Conservation (phyloP, 2,329 filamentous ascomycete species). For the Colletotrichum somersetense region DNA sequence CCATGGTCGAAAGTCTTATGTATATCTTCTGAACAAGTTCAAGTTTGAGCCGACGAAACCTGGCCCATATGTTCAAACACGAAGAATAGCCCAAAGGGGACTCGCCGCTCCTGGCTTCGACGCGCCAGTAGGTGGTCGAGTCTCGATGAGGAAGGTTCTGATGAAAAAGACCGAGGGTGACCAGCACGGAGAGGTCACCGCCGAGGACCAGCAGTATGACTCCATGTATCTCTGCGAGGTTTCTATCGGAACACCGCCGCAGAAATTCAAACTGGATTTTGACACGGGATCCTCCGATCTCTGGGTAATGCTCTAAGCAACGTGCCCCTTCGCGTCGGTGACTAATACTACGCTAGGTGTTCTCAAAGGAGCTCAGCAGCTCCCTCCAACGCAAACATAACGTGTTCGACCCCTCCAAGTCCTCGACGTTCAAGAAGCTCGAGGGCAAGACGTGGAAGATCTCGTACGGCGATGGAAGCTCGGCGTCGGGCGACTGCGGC, state of each 20-base stretch:
- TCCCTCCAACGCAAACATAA: slow-evolving; percentile 55
- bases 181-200: slow-evolving; percentile 35
- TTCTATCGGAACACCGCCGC: slow-evolving; percentile 59
- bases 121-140: slow-evolving; percentile 29
- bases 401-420: slow-evolving; percentile 54
- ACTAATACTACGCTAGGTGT: slow-evolving; percentile 44
- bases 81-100: slow-evolving; percentile 37
- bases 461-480: slow-evolving; percentile 76
- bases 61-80: slow-evolving; percentile 34
- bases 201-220: slow-evolving; percentile 66
- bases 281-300: slow-evolving; percentile 81
- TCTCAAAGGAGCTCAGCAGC: slow-evolving; percentile 47
- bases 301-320: slow-evolving; percentile 71
- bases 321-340: slow-evolving; percentile 51
- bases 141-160: slow-evolving; percentile 35
- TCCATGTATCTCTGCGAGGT: slow-evolving; percentile 55
- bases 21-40: slow-evolving; percentile 37
- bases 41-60: slow-evolving; percentile 39
- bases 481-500: slow-evolving; percentile 72
- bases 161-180: slow-evolving; percentile 27
- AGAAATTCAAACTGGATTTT: slow-evolving; percentile 77
- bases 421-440: slow-evolving; percentile 51
- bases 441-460: slow-evolving; percentile 70
- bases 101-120: slow-evolving; percentile 36
- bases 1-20: slow-evolving; percentile 37